Conservation (phyloP, 257 asterid species). For the Primulina tabacum region DNA sequence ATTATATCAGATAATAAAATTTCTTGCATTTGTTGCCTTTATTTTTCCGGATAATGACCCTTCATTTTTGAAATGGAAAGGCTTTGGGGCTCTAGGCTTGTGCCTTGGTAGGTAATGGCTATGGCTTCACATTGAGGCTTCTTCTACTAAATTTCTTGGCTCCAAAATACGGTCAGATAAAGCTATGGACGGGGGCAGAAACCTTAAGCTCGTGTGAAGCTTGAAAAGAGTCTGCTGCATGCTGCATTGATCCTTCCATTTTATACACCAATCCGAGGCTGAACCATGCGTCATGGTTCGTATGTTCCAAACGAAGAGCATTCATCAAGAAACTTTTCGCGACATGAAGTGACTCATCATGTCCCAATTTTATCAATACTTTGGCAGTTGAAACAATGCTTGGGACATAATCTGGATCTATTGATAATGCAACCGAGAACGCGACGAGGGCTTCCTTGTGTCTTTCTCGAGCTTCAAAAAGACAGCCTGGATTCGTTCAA, state of each 20-base stretch:
- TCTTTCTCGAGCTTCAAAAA: conserved; percentile 46
- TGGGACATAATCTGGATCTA: conserved; percentile 74
- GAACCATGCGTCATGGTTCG: conserved; percentile 72
- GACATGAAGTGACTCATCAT: conserved; percentile 35
- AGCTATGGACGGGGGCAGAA: conserved; percentile 68
- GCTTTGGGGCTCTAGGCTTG: too few species aligned
- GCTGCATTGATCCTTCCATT: conserved; percentile 62
- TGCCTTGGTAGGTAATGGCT: too few species aligned
- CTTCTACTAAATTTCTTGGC: background rate
- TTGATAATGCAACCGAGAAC: conserved; percentile 53
- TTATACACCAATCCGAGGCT: conserved; percentile 59
- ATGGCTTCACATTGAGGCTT: too few species aligned
- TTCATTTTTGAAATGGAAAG: too few species aligned
- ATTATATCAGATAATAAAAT: too few species aligned
- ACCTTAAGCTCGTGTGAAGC: conserved; percentile 86
- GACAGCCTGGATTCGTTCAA: conserved; percentile 42
- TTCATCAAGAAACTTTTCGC: conserved; percentile 79
- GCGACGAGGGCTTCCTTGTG: conserved; percentile 69
- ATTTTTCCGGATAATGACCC: too few species aligned
- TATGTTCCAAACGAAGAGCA: conserved; percentile 78
- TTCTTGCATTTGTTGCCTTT: too few species aligned
- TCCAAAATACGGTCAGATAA: conserved; percentile 21
- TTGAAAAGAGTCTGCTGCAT: conserved; percentile 86
- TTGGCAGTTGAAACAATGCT: conserved; percentile 78
- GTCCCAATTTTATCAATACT: conserved; percentile 50